Percentiles rank a stretch among this genome's conserved stretches.
These are phyloP conservation scores for Halophytophthora batemanensis DNA, from an alignment of 352 stramenopile species.

Conservation along the genomic window DNA sequence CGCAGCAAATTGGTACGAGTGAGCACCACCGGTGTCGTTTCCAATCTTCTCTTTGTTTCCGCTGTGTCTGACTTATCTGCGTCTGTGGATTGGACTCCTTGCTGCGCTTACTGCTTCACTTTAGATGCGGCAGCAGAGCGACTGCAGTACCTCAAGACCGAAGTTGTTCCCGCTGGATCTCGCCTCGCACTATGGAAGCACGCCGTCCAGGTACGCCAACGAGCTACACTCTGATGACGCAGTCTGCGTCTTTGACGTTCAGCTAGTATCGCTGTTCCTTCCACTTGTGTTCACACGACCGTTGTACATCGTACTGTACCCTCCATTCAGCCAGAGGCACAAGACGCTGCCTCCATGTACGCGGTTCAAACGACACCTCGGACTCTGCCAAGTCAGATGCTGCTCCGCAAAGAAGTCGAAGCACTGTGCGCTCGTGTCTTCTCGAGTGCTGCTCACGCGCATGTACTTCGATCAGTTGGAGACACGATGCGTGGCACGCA, in stretches of 20 bases:
- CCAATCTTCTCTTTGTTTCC: neutral
- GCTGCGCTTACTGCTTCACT: conserved; percentile 5
- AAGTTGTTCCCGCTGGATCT: conserved; percentile 30
- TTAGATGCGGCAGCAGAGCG: conserved; percentile 30
- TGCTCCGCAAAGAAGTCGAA: conserved; percentile 71
- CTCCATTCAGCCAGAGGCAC: conserved; percentile 12
- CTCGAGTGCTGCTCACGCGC: conserved; percentile 44
- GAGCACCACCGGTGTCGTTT: neutral
- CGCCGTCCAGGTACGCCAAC: conserved; percentile 32
- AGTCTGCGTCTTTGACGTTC: neutral
- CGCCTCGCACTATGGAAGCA: conserved; percentile 60
- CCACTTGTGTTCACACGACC: neutral
- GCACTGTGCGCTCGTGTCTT: conserved; percentile 63
- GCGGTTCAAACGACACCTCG: conserved; percentile 62
- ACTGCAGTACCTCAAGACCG: conserved; percentile 36
- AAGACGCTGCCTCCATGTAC: conserved; percentile 67
- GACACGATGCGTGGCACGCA: conserved; percentile 48
- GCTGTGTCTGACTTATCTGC: no score
- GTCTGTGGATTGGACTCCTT: no score
- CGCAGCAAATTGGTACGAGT: conserved; percentile 24
- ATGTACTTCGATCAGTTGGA: conserved; percentile 28
- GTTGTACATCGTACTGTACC: neutral
- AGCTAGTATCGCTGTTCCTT: neutral
- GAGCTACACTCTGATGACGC: no score
- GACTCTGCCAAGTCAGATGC: conserved; percentile 44